Evolutionary conservation across 345 rosid genomes (phyloP).

Genomic region (Anastatica hierochuntica): DNA sequence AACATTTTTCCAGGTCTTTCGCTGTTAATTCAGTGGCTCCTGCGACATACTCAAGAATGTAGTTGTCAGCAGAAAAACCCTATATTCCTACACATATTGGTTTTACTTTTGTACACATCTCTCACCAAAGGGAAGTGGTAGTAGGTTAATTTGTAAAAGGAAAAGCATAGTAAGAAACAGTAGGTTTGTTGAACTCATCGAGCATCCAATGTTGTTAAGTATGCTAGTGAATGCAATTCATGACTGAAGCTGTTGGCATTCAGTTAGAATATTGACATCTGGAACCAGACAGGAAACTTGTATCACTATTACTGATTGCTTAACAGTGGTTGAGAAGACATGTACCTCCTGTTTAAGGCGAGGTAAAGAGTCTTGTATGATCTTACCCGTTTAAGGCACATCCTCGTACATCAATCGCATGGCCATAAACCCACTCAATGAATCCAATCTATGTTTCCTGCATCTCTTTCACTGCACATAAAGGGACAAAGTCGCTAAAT

Average conservation of each 20-base stretch:
- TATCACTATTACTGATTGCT: background rate
- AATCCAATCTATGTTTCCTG: too few species aligned
- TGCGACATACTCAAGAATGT: slow-evolving; percentile 15
- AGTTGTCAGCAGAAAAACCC: background rate
- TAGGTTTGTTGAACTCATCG: slow-evolving; percentile 38
- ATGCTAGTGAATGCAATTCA: slow-evolving; percentile 72
- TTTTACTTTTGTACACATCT: background rate
- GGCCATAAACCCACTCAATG: too few species aligned
- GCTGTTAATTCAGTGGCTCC: slow-evolving; percentile 49
- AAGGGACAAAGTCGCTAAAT: too few species aligned
- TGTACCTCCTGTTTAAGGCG: too few species aligned
- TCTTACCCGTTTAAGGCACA: too few species aligned
- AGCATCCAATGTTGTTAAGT: slow-evolving; percentile 53
- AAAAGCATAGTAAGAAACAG: background rate
- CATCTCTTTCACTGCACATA: too few species aligned
- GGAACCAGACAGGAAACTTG: slow-evolving; percentile 18
- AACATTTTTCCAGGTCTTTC: slow-evolving; percentile 39
- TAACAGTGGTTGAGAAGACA: background rate
- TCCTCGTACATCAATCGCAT: too few species aligned
- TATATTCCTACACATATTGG: too few species aligned
- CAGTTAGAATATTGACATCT: slow-evolving; percentile 53
- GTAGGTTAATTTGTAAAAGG: background rate
- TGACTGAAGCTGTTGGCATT: slow-evolving; percentile 46
- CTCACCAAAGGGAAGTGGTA: too few species aligned
- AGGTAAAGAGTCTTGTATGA: too few species aligned